phyloP scores from a whole-genome alignment of 2,329 filamentous ascomycete genomes.

The Colletotrichum sp. region DNA sequence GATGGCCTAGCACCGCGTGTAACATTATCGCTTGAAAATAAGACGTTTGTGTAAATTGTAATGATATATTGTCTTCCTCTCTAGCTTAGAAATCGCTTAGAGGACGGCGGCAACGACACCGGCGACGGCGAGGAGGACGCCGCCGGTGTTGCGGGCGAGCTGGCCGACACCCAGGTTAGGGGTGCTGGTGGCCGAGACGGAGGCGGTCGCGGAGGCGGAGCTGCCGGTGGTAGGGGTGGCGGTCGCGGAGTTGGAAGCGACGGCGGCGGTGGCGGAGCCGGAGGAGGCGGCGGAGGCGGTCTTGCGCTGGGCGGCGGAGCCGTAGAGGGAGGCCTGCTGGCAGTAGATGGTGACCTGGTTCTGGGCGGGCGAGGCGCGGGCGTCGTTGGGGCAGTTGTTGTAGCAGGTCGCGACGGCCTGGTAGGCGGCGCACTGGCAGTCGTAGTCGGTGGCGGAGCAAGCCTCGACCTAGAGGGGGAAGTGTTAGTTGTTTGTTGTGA shows the following conservation, averaged over 20 bases:
- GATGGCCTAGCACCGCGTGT: neutral
- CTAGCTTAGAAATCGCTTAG: slow-evolving; percentile 24
- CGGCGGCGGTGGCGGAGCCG: slow-evolving; percentile 21
- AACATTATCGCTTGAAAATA: neutral
- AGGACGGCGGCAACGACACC: slow-evolving; percentile 42
- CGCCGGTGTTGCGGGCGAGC: slow-evolving; percentile 35
- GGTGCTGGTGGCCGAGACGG: slow-evolving; percentile 21
- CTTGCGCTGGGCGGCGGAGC: slow-evolving; percentile 32
- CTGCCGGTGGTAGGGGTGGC: slow-evolving; percentile 24
- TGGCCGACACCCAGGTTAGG: slow-evolving; percentile 31
- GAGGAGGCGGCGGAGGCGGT: slow-evolving; percentile 30
- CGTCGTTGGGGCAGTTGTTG: slow-evolving; percentile 61
- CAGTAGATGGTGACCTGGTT: slow-evolving; percentile 49
- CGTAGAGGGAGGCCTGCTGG: slow-evolving; percentile 48
- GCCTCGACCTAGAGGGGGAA: slow-evolving; percentile 29
- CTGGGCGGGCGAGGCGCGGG: slow-evolving; percentile 35
- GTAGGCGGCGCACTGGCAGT: slow-evolving; percentile 52
- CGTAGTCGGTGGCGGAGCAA: slow-evolving; percentile 47
- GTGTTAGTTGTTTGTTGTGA: neutral
- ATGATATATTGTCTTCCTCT: neutral
- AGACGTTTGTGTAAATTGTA: neutral
- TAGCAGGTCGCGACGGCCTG: slow-evolving; percentile 54
- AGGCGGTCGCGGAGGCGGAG: slow-evolving; percentile 21
- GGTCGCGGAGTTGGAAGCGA: slow-evolving; percentile 25
- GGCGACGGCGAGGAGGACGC: slow-evolving; percentile 39